Conservation (phyloP, 441 rosid genomes). For the Oxalis stricta region DNA sequence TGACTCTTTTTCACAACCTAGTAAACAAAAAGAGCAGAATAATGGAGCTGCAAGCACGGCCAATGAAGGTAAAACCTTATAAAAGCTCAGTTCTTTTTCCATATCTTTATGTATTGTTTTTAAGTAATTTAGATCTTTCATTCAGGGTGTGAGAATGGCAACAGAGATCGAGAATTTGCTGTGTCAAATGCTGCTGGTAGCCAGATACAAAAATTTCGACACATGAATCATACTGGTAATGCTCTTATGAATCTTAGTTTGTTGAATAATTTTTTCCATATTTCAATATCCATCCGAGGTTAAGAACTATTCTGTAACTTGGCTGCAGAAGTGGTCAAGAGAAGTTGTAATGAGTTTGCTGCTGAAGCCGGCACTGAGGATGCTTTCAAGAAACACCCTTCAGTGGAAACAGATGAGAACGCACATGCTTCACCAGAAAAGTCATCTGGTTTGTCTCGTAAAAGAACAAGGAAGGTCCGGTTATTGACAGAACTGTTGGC, state of each 20-base stretch:
- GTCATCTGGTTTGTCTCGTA: constrained; percentile 35
- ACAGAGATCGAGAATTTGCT: constrained; percentile 17
- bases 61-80: constrained; percentile 26
- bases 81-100: constrained; percentile 6
- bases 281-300: too few species aligned
- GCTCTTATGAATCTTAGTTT: constrained; percentile 3
- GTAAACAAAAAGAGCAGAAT: constrained; percentile 19
- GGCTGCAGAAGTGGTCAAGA: constrained; percentile 18
- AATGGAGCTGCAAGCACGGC: constrained; percentile 10
- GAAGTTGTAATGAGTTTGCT: constrained; percentile 15
- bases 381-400: constrained; percentile 19
- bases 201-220: constrained; percentile 14
- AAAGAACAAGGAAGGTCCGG: constrained; percentile 58
- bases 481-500: constrained; percentile 57
- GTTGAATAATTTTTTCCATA: constrained; percentile 6
- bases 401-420: constrained; percentile 23
- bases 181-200: constrained; percentile 12
- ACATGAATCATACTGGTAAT: constrained; percentile 29
- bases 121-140: constrained; percentile 2
- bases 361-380: constrained; percentile 12
- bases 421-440: constrained; percentile 42
- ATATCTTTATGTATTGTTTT: not conserved
- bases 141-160: constrained; percentile 24
- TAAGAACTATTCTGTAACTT: too few species aligned
- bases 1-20: constrained; percentile 11